These are phyloP conservation scores for Diplodia sapinea DNA, from an alignment of 2,329 filamentous ascomycete genomes.

Conservation along the genomic window DNA sequence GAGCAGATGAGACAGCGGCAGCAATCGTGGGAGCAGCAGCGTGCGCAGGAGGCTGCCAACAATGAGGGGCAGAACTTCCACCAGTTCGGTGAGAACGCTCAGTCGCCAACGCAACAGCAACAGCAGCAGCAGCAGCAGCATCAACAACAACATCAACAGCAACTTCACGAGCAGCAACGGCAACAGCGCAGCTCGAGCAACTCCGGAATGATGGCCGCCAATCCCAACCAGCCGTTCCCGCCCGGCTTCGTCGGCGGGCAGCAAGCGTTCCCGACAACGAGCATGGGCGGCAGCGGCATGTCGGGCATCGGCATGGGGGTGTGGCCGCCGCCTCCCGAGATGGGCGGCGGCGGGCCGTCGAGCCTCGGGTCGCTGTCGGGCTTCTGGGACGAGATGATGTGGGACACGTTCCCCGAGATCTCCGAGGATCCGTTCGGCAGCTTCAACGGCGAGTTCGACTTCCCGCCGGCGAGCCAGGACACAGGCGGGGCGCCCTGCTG, in stretches of 20 bases:
- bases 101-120: not conserved
- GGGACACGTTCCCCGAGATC: constrained; percentile 49
- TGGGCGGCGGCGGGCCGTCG: constrained; percentile 30
- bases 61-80: constrained; percentile 5
- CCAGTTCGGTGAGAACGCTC: constrained; percentile 1
- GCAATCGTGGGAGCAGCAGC: constrained; percentile 13
- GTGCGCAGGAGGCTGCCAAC: not conserved
- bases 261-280: constrained; percentile 26
- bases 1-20: constrained; percentile 22
- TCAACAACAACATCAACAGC: not conserved
- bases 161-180: not conserved
- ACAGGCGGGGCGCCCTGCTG: constrained; percentile 39
- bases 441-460: constrained; percentile 44
- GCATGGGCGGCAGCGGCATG: not conserved
- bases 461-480: constrained; percentile 22
- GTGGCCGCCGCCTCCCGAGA: constrained; percentile 32
- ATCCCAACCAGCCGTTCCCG: constrained; percentile 14
- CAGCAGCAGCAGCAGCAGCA: constrained; percentile 29
- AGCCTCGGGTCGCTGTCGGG: constrained; percentile 40
- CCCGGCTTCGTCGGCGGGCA: not conserved
- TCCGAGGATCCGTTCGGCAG: constrained; percentile 45
- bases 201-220: constrained; percentile 14
- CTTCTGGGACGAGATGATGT: constrained; percentile 53
- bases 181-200: constrained; percentile 30
- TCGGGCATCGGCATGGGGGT: constrained; percentile 35